Percentiles rank a stretch among this genome's conserved stretches.
These are phyloP conservation scores for Peterozyma toletana DNA, from an alignment of 805 yeast species.

Conservation along the genomic window DNA sequence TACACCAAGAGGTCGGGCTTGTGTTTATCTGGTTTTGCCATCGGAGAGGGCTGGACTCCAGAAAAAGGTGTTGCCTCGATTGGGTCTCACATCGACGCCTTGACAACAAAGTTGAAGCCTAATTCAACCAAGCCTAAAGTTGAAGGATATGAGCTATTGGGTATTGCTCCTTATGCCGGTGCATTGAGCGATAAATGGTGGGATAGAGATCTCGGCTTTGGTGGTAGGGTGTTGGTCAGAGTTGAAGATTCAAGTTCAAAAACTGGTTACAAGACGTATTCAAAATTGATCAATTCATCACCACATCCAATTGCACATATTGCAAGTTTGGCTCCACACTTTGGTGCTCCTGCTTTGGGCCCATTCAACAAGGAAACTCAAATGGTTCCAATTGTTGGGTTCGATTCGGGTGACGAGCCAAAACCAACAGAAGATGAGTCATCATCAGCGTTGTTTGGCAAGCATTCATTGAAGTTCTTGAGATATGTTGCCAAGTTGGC, in stretches of 20 bases:
- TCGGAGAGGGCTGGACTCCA: conserved; percentile 63
- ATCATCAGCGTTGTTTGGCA: conserved; percentile 57
- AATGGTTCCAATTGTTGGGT: conserved; percentile 75
- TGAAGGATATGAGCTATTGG: conserved; percentile 73
- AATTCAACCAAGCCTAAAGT: conserved; percentile 49
- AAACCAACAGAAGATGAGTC: conserved; percentile 54
- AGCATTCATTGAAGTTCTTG: conserved; percentile 60
- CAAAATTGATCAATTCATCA: conserved; percentile 46
- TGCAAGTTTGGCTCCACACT: conserved; percentile 84
- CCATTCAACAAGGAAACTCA: conserved; percentile 75
- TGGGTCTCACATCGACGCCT: conserved; percentile 73
- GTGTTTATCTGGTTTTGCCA: conserved; percentile 58
- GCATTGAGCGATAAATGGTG: conserved; percentile 62
- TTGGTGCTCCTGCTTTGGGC: conserved; percentile 60
- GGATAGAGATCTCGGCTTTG: conserved; percentile 82
- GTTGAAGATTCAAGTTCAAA: conserved; percentile 20
- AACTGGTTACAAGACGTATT: conserved; percentile 12
- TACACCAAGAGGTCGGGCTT: conserved; percentile 67
- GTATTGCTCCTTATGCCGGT: conserved; percentile 82
- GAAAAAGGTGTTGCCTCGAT: conserved; percentile 61
- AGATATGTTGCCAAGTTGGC: conserved; percentile 63
- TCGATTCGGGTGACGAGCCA: conserved; percentile 28
- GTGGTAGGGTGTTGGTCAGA: conserved; percentile 64
- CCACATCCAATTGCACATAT: conserved; percentile 73
- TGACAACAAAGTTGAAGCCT: conserved; percentile 68